Evolutionary conservation across 768 basidiomycete species (phyloP).

Genomic region (Mycena polygramma): DNA sequence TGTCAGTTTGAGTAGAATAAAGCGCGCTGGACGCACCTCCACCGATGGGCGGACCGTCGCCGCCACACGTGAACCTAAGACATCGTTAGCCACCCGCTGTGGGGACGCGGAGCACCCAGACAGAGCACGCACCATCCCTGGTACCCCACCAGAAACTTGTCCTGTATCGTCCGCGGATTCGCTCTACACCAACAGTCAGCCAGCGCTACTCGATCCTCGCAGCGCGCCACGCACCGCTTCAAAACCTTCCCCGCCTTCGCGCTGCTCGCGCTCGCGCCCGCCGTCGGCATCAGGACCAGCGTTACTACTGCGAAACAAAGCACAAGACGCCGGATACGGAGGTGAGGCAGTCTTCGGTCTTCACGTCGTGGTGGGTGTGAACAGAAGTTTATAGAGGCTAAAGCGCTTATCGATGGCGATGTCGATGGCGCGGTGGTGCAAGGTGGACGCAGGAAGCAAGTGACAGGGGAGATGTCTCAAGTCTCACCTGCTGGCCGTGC

Average conservation of each 20-base stretch:
- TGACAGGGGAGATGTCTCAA: constrained; percentile 22
- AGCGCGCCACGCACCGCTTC: constrained; percentile 52
- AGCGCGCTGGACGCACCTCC: constrained; percentile 56
- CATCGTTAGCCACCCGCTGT: too few relatives aligned
- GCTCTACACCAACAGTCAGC: constrained; percentile 54
- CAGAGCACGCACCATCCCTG: constrained; percentile 78
- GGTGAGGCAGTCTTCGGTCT: constrained; percentile 11
- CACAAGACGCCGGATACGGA: background rate
- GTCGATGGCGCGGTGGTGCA: background rate
- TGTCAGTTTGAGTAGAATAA: background rate
- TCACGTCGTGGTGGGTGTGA: background rate
- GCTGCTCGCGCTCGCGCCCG: constrained; percentile 1
- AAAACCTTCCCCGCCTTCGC: constrained; percentile 49
- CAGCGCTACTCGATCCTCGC: constrained; percentile 3
- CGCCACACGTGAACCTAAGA: constrained; percentile 79
- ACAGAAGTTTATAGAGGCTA: background rate
- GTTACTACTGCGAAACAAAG: constrained; percentile 1
- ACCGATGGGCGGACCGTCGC: constrained; percentile 76
- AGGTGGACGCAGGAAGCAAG: background rate
- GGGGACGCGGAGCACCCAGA: too few relatives aligned
- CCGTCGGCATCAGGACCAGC: constrained; percentile 23
- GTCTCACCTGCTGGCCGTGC: background rate
- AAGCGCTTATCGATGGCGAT: constrained; percentile 16
- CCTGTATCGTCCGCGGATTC: constrained; percentile 81
- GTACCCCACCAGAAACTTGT: constrained; percentile 89